These are phyloP conservation scores for Clarkia xantiana DNA, from an alignment of 345 rosid species.

Conservation along the genomic window DNA sequence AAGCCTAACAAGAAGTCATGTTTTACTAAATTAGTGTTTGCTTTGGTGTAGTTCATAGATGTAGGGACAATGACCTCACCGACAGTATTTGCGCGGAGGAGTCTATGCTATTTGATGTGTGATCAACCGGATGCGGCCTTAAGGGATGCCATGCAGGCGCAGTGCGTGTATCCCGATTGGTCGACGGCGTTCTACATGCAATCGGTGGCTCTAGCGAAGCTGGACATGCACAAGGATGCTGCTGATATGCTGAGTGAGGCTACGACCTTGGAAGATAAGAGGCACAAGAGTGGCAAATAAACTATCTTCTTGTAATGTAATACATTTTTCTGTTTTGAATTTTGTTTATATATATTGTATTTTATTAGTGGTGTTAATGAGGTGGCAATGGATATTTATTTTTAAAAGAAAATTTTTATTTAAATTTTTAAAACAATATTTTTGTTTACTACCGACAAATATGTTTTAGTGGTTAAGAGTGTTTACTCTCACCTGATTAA, in stretches of 20 bases:
- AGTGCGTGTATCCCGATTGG: slow-evolving; percentile 77
- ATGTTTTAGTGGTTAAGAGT: too few relatives aligned
- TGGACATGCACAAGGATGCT: slow-evolving; percentile 80
- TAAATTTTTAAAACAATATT: too few relatives aligned
- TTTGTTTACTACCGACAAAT: too few relatives aligned
- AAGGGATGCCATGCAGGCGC: slow-evolving; percentile 92
- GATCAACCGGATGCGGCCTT: slow-evolving; percentile 82
- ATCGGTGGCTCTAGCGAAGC: slow-evolving; percentile 70
- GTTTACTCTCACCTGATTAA: too few relatives aligned
- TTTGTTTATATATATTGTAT: not conserved
- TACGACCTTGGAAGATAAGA: slow-evolving; percentile 51
- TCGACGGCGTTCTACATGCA: slow-evolving; percentile 86
- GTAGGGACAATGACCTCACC: slow-evolving; percentile 82
- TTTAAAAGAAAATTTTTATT: too few relatives aligned
- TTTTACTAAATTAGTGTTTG: too few relatives aligned
- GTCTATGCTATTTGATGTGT: slow-evolving; percentile 60
- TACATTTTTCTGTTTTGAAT: not conserved
- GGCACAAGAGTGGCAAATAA: slow-evolving; percentile 29
- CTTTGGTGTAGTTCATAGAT: slow-evolving; percentile 49
- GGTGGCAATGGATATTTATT: too few relatives aligned
- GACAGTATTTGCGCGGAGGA: slow-evolving; percentile 64
- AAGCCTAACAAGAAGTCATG: too few relatives aligned
- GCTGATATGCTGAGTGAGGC: slow-evolving; percentile 74
- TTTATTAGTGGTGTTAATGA: too few relatives aligned
- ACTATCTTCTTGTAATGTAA: slow-evolving; percentile 6